phyloP scores from a whole-genome alignment of 495 filamentous ascomycete species.

The Xylaria flabelliformis region DNA sequence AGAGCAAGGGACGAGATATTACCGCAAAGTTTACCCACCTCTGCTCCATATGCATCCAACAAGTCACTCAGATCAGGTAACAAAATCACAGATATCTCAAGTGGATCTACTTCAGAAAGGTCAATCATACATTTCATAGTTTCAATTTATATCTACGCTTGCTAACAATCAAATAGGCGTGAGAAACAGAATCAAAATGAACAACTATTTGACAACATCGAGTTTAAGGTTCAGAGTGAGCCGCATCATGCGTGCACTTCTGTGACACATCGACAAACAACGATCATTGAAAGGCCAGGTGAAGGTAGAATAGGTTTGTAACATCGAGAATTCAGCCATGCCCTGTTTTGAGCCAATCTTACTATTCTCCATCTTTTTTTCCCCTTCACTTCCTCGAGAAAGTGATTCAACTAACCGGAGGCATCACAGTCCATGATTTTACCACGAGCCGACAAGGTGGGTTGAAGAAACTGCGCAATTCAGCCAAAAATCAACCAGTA shows the following conservation, averaged over 20 bases:
- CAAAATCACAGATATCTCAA: not conserved
- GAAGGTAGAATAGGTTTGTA: conserved; percentile 8
- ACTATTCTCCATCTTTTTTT: not conserved
- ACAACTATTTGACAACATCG: conserved; percentile 35
- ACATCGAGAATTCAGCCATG: not conserved
- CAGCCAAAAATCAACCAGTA: not conserved
- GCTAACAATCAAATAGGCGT: conserved; percentile 2
- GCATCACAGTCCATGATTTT: not conserved
- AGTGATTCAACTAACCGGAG: not conserved
- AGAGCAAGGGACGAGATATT: not conserved
- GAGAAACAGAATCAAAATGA: conserved; percentile 18
- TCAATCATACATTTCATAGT: not conserved
- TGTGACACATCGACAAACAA: conserved; percentile 35
- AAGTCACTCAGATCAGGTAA: not conserved
- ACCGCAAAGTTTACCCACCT: not conserved
- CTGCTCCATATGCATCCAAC: not conserved
- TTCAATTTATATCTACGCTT: not conserved
- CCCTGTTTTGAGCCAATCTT: not conserved
- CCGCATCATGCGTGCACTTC: conserved; percentile 18
- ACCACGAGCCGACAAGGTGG: not conserved
- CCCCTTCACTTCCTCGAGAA: not conserved
- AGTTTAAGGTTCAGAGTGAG: conserved; percentile 33
- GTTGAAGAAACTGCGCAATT: not conserved
- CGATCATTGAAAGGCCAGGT: conserved; percentile 33
- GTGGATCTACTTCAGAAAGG: not conserved